These are phyloP conservation scores for Kwoniella shandongensis DNA, from an alignment of 768 basidiomycete species.

Conservation along the genomic window DNA sequence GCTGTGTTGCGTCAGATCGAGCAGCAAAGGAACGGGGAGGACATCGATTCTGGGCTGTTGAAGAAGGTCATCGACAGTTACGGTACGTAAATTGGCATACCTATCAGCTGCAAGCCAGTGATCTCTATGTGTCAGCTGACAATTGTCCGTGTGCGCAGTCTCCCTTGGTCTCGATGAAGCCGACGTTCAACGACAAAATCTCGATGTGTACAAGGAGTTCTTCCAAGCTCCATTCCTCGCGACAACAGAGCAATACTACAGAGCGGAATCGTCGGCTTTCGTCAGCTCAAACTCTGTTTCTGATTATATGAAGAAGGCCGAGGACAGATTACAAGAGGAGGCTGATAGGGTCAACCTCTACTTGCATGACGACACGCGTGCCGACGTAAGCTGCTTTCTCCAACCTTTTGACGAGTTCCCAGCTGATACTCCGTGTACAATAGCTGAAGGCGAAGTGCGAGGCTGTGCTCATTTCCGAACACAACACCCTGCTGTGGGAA, in stretches of 20 bases:
- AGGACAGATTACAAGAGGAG: constrained; percentile 87
- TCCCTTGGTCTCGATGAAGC: constrained; percentile 90
- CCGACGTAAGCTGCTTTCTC: constrained; percentile 56
- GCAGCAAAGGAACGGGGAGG: constrained; percentile 88
- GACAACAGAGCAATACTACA: constrained; percentile 88
- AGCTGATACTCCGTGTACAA: constrained; percentile 40
- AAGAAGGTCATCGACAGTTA: constrained; percentile 95
- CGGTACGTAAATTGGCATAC: constrained; percentile 48
- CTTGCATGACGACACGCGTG: constrained; percentile 83
- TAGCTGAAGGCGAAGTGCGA: constrained; percentile 66
- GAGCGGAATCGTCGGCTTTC: constrained; percentile 85
- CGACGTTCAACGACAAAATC: constrained; percentile 78
- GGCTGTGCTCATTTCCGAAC: constrained; percentile 83
- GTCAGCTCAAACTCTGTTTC: constrained; percentile 83
- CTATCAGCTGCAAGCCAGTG: too few relatives aligned
- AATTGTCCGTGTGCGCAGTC: constrained; percentile 53
- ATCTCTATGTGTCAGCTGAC: too few relatives aligned
- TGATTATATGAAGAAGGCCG: constrained; percentile 93
- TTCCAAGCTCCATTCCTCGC: constrained; percentile 86
- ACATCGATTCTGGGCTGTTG: constrained; percentile 85
- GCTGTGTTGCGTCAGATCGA: constrained; percentile 89
- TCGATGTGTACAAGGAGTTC: constrained; percentile 88
- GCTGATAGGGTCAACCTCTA: constrained; percentile 94
- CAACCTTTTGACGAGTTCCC: too few relatives aligned
- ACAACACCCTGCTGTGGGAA: constrained; percentile 82